Evolutionary conservation across 1,284 basidiomycete genomes (phyloP).

Genomic region (Microbotryum lychnidis-dioicae): DNA sequence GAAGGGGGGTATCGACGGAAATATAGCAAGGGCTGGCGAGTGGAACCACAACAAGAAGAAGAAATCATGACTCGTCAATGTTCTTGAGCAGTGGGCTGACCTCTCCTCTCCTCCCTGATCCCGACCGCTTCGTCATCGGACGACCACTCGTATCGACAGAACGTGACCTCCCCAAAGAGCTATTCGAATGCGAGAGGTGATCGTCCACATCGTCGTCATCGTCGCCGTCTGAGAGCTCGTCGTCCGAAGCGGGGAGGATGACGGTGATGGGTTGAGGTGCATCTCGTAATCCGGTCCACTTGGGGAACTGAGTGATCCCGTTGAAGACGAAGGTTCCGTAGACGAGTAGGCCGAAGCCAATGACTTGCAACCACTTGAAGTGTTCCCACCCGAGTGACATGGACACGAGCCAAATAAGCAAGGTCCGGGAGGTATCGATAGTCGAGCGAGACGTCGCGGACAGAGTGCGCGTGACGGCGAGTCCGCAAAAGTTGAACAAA

Average conservation of each 20-base stretch:
- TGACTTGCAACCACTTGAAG: conserved; percentile 75
- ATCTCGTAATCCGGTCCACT: conserved; percentile 26
- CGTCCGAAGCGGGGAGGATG: not conserved
- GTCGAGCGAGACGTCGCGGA: conserved; percentile 46
- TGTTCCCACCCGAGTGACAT: conserved; percentile 86
- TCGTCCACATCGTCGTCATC: not conserved
- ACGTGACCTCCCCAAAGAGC: not conserved
- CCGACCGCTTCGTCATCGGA: conserved; percentile 4
- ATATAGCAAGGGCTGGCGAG: too few species aligned
- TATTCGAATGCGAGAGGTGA: not conserved
- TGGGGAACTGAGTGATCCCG: conserved; percentile 20
- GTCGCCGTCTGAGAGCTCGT: not conserved
- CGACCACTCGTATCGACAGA: not conserved
- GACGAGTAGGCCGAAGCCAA: conserved; percentile 85
- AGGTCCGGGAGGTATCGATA: conserved; percentile 91
- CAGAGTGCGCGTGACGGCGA: conserved; percentile 72
- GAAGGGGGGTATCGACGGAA: too few species aligned
- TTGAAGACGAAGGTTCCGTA: conserved; percentile 46
- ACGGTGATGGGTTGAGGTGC: not conserved
- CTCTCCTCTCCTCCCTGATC: conserved; percentile 10
- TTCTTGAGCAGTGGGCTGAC: conserved; percentile 13
- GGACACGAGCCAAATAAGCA: conserved; percentile 83
- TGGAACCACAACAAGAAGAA: too few species aligned
- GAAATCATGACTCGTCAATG: not conserved
- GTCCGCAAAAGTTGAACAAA: conserved; percentile 65